These are phyloP conservation scores for Oryza coarctata DNA, from an alignment of 176 grass and related monocot genomes.

Conservation along the genomic window DNA sequence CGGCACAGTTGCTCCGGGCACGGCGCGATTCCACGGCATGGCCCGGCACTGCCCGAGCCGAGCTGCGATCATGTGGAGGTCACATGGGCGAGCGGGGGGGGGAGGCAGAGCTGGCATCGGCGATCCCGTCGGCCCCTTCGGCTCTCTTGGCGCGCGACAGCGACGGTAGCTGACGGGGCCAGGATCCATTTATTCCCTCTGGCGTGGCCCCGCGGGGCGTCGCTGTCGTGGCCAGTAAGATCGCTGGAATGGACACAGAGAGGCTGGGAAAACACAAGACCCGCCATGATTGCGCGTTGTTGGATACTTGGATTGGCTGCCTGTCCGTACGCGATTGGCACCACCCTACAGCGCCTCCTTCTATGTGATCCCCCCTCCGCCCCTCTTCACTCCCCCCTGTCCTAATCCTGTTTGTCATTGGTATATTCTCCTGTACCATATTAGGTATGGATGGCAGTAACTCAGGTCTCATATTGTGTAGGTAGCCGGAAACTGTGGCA, in stretches of 20 bases:
- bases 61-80: constrained; percentile 6
- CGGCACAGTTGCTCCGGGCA: background rate
- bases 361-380: background rate
- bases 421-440: background rate
- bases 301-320: background rate
- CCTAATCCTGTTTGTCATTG: background rate
- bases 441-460: background rate
- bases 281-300: constrained; percentile 25
- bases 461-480: background rate
- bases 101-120: background rate
- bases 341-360: background rate
- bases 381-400: background rate
- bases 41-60: background rate
- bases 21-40: background rate
- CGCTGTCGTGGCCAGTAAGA: constrained; percentile 40
- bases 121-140: background rate
- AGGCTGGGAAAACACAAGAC: background rate
- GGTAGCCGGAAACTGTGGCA: background rate
- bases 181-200: constrained; percentile 30
- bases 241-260: constrained; percentile 2
- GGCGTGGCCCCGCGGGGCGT: background rate
- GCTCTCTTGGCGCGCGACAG: background rate
- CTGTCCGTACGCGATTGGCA: constrained; percentile 37
- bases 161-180: background rate
- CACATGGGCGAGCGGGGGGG: constrained; percentile 15